Evolutionary conservation across 2,329 filamentous ascomycete species (phyloP).

Genomic region (Hymenoscyphus fraxineus): DNA sequence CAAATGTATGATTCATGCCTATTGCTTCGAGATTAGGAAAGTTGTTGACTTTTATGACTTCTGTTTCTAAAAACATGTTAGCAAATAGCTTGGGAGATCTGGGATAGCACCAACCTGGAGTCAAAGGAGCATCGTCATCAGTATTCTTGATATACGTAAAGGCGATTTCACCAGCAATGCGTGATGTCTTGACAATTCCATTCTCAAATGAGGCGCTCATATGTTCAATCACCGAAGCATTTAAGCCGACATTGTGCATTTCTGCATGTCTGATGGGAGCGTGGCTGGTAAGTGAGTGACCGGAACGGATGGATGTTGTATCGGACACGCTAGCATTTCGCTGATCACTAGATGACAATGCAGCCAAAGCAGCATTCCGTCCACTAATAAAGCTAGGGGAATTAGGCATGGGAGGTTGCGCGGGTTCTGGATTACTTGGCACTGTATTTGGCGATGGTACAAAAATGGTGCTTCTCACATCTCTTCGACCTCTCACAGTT

Average conservation of each 20-base stretch:
- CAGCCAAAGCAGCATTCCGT: conserved; percentile 48
- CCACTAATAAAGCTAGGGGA: conserved; percentile 34
- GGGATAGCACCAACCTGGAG: conserved; percentile 44
- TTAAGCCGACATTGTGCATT: conserved; percentile 73
- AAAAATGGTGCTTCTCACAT: conserved; percentile 89
- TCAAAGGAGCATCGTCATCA: conserved; percentile 37
- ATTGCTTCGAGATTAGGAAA: conserved; percentile 87
- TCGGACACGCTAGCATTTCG: conserved; percentile 59
- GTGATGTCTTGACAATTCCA: conserved; percentile 65
- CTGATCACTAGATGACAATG: conserved; percentile 61
- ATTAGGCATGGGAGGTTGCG: conserved; percentile 26
- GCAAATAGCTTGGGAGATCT: not conserved
- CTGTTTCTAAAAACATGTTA: conserved; percentile 11
- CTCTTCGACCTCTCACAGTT: conserved; percentile 81
- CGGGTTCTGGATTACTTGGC: conserved; percentile 22
- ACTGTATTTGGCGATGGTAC: conserved; percentile 49
- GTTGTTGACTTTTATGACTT: conserved; percentile 55
- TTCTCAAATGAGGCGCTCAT: conserved; percentile 82
- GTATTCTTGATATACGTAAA: conserved; percentile 66
- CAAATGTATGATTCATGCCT: conserved; percentile 87
- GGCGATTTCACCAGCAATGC: conserved; percentile 83
- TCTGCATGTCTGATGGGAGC: conserved; percentile 77
- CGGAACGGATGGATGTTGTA: conserved; percentile 86
- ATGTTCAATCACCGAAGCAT: conserved; percentile 85
- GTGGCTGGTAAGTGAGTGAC: conserved; percentile 69